phyloP scores from a whole-genome alignment of 495 filamentous ascomycete species.

The Gamarada debralockiae region DNA sequence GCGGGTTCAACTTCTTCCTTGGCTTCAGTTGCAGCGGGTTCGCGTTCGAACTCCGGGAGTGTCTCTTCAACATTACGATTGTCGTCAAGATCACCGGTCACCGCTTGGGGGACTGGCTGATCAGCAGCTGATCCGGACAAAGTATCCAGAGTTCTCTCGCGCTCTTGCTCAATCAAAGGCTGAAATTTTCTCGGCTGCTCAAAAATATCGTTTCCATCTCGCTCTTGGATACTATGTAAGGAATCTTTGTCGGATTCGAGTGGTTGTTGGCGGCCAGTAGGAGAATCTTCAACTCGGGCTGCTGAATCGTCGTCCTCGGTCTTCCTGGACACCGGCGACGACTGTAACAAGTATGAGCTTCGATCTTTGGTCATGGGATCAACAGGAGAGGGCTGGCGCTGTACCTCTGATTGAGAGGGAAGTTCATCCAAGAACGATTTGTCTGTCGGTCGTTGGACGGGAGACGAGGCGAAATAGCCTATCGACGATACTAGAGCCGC shows the following conservation, averaged over 20 bases:
- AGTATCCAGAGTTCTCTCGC: slow-evolving; percentile 17
- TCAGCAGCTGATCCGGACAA: not conserved
- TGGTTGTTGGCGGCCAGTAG: slow-evolving; percentile 3
- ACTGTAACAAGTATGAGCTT: slow-evolving; percentile 29
- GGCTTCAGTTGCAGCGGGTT: not conserved
- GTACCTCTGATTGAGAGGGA: not conserved
- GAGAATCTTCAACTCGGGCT: slow-evolving; percentile 4
- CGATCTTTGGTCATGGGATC: slow-evolving; percentile 26
- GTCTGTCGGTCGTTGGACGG: not conserved
- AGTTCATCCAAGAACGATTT: slow-evolving; percentile 7
- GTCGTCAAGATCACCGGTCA: not conserved
- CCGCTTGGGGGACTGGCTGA: not conserved
- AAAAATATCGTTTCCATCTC: slow-evolving; percentile 11
- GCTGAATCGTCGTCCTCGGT: slow-evolving; percentile 19
- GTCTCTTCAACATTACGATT: not conserved
- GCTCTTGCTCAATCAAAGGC: slow-evolving; percentile 24
- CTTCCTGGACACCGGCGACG: slow-evolving; percentile 27
- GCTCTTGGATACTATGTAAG: slow-evolving; percentile 17
- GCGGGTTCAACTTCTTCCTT: slow-evolving; percentile 1
- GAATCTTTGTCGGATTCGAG: not conserved
- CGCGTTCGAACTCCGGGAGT: not conserved
- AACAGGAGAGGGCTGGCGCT: slow-evolving; percentile 19
- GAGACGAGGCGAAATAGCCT: slow-evolving; percentile 13
- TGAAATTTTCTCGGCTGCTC: not conserved
- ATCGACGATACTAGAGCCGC: slow-evolving; percentile 6